Conservation (phyloP, 805 yeast species). For the Kazachstania viticola region DNA sequence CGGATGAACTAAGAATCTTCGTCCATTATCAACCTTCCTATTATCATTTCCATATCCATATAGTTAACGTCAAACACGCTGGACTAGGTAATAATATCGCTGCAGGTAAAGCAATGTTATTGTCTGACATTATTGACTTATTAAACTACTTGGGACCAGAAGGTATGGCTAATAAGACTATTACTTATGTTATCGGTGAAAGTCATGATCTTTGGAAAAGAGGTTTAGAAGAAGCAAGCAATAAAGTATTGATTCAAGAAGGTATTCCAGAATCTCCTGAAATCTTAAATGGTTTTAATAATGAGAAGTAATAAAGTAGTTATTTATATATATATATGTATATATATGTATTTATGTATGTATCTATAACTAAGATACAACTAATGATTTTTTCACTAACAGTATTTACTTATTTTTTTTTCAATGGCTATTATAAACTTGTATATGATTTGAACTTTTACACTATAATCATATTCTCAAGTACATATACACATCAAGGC, state of each 20-base stretch:
- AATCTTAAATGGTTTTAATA: constrained; percentile 4
- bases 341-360: no score
- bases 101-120: constrained; percentile 69
- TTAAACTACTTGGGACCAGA: constrained; percentile 40
- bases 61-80: constrained; percentile 60
- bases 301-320: no score
- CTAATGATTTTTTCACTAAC: no score
- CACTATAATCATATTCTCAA: no score
- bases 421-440: no score
- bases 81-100: constrained; percentile 61
- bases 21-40: constrained; percentile 95
- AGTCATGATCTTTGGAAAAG: constrained; percentile 62
- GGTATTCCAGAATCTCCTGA: constrained; percentile 19
- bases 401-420: no score
- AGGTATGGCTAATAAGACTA: constrained; percentile 46
- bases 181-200: constrained; percentile 65
- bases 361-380: no score
- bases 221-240: constrained; percentile 22
- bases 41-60: constrained; percentile 91
- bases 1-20: constrained; percentile 60
- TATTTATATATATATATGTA: no score
- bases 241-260: constrained; percentile 16
- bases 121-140: constrained; percentile 76
- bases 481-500: no score
- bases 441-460: no score